phyloP scores from a whole-genome alignment of 192 early-diverging fungal species.

The Cetraspora pellucida region DNA sequence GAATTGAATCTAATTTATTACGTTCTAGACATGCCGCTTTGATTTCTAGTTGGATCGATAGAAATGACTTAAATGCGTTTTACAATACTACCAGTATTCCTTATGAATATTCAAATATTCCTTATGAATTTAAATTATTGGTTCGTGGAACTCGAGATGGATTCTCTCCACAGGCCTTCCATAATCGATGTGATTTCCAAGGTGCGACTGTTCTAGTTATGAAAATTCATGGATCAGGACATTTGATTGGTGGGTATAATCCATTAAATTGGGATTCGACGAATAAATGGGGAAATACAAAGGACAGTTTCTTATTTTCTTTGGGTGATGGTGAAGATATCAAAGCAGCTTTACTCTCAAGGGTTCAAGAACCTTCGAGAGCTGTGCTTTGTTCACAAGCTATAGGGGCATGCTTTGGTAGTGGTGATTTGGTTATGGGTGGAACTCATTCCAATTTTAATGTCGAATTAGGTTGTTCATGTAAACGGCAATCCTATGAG shows the following conservation, averaged over 20 bases:
- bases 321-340: conserved; percentile 23
- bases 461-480: conserved; percentile 25
- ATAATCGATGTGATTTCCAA: conserved; percentile 13
- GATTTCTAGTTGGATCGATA: conserved; percentile 22
- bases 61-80: conserved; percentile 1
- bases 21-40: neutral
- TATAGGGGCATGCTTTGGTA: conserved; percentile 26
- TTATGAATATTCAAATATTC: conserved; percentile 9
- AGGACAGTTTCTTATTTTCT: conserved; percentile 27
- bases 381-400: conserved; percentile 24
- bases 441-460: conserved; percentile 14
- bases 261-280: conserved; percentile 26
- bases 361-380: conserved; percentile 12
- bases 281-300: conserved; percentile 22
- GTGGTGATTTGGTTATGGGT: conserved; percentile 32
- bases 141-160: conserved; percentile 21
- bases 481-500: conserved; percentile 25
- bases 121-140: conserved; percentile 19
- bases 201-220: conserved; percentile 6
- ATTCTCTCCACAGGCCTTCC: conserved; percentile 4
- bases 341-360: neutral
- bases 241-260: conserved; percentile 24
- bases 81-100: conserved; percentile 13
- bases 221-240: conserved; percentile 22
- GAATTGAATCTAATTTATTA: conserved; percentile 15